These are phyloP conservation scores for Floccularia luteovirens DNA, from an alignment of 768 basidiomycete species.

Conservation along the genomic window DNA sequence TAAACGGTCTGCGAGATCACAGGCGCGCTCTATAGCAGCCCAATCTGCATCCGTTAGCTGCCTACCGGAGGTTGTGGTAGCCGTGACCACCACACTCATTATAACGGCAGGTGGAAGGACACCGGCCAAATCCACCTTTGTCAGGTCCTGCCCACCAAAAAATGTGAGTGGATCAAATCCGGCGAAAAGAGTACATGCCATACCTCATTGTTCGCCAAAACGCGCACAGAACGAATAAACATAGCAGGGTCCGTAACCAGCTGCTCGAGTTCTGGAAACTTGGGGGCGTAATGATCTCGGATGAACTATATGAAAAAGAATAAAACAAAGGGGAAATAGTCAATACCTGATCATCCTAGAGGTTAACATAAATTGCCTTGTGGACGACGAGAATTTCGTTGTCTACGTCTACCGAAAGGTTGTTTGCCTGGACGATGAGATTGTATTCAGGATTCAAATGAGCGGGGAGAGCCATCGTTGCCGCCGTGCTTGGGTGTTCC, in stretches of 20 bases:
- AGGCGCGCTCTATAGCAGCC: conserved; percentile 77
- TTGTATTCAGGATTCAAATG: conserved; percentile 94
- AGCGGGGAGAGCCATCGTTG: conserved; percentile 71
- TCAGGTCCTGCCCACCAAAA: conserved; percentile 56
- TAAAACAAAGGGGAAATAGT: conserved; percentile 6
- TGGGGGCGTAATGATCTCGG: conserved; percentile 91
- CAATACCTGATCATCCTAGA: not conserved
- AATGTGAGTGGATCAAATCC: conserved; percentile 3
- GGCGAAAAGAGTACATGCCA: conserved; percentile 9
- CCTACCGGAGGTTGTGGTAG: conserved; percentile 83
- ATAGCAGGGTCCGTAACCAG: conserved; percentile 87
- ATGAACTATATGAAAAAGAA: conserved; percentile 61
- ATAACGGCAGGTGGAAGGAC: conserved; percentile 84
- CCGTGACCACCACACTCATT: conserved; percentile 94
- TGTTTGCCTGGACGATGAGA: conserved; percentile 95
- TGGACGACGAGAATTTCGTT: conserved; percentile 97
- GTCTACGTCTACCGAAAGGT: conserved; percentile 95
- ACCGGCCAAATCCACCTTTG: conserved; percentile 75
- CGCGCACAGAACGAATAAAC: conserved; percentile 88
- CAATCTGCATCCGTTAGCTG: conserved; percentile 64
- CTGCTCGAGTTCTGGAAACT: conserved; percentile 96
- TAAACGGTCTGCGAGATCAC: conserved; percentile 81
- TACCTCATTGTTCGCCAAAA: conserved; percentile 79
- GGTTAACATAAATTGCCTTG: conserved; percentile 47
- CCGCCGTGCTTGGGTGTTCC: conserved; percentile 67